Conservation (phyloP, 202 grass and related monocot genomes). For the Alloteropsis angusta region DNA sequence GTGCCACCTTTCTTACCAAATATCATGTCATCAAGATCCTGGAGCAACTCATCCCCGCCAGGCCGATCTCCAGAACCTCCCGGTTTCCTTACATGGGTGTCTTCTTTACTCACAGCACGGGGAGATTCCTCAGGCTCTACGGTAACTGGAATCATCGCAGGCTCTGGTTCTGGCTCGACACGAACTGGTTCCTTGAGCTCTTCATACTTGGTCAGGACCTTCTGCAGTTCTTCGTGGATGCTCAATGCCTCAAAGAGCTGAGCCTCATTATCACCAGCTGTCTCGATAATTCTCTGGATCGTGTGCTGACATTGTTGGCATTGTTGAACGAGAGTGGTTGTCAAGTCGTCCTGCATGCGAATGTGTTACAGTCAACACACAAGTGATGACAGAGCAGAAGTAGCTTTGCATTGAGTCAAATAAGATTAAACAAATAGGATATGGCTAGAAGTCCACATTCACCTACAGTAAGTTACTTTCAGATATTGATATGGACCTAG, state of each 20-base stretch:
- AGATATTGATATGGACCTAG: not conserved
- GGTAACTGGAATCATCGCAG: slow-evolving; percentile 65
- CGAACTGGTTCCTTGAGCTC: slow-evolving; percentile 50
- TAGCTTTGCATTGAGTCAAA: not conserved
- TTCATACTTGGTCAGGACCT: slow-evolving; percentile 67
- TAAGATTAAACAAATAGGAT: not conserved
- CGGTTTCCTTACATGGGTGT: slow-evolving; percentile 27
- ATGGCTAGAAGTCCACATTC: not conserved
- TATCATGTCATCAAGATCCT: slow-evolving; percentile 59
- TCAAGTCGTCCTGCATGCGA: slow-evolving; percentile 71
- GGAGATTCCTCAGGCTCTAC: slow-evolving; percentile 65
- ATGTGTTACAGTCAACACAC: not conserved
- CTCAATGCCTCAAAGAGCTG: slow-evolving; percentile 75
- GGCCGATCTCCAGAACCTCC: slow-evolving; percentile 3
- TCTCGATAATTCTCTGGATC: slow-evolving; percentile 72
- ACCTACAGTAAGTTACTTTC: not conserved
- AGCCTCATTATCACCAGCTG: slow-evolving; percentile 47
- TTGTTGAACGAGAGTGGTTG: slow-evolving; percentile 69
- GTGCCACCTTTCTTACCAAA: slow-evolving; percentile 44
- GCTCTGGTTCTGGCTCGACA: slow-evolving; percentile 48
- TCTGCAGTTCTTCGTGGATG: slow-evolving; percentile 72
- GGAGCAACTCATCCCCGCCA: slow-evolving; percentile 38
- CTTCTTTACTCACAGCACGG: slow-evolving; percentile 18
- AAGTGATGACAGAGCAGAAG: not conserved
- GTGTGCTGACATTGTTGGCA: slow-evolving; percentile 66